Conservation (phyloP, 768 basidiomycete genomes). For the Amanita muscaria region DNA sequence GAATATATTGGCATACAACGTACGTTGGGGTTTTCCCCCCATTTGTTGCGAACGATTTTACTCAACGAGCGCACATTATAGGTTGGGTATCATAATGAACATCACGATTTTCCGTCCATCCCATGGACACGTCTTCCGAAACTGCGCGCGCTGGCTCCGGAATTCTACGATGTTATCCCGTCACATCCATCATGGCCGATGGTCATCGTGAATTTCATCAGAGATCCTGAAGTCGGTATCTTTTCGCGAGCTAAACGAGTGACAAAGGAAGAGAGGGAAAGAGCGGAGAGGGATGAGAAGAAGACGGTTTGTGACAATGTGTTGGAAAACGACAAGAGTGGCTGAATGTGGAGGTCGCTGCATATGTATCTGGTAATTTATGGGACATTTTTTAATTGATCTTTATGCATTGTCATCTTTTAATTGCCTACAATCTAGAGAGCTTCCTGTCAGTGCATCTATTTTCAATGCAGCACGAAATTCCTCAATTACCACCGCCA, state of each 20-base stretch:
- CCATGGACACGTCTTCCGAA: slow-evolving; percentile 91
- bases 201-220: slow-evolving; percentile 97
- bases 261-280: slow-evolving; percentile 23
- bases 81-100: slow-evolving; percentile 99
- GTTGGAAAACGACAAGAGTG: no score
- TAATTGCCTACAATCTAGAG: no score
- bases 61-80: slow-evolving; percentile 19
- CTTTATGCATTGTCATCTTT: no score
- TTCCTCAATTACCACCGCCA: no score
- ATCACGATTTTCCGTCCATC: slow-evolving; percentile 96
- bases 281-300: no score
- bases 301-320: no score
- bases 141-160: slow-evolving; percentile 75
- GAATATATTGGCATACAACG: slow-evolving; percentile 90
- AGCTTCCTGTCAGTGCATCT: no score
- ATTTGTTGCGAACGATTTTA: not conserved
- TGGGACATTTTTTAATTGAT: no score
- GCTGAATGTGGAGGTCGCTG: no score
- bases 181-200: slow-evolving; percentile 52
- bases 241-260: slow-evolving; percentile 81
- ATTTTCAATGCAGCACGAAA: no score
- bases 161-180: slow-evolving; percentile 20
- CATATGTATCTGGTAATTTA: no score
- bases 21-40: slow-evolving; percentile 33
- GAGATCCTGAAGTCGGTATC: slow-evolving; percentile 81